These are phyloP conservation scores for Selaginella tamariscina DNA, from an alignment of 75 land plant species.

Conservation along the genomic window DNA sequence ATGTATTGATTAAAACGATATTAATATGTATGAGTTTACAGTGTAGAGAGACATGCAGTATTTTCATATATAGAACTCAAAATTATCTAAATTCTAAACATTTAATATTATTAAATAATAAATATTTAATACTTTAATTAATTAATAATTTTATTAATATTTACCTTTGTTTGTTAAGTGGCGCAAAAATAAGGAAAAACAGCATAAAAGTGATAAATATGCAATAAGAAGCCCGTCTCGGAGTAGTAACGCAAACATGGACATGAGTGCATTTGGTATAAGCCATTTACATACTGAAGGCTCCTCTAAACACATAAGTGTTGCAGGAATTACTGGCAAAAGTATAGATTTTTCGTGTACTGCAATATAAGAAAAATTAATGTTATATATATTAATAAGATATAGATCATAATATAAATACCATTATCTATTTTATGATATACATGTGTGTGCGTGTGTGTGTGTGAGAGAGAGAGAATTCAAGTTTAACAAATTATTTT, in stretches of 20 bases:
- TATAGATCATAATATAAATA: no score
- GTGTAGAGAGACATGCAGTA: no score
- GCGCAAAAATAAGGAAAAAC: slow-evolving; percentile 27
- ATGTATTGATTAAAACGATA: no score
- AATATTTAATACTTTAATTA: no score
- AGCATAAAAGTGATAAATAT: slow-evolving; percentile 47
- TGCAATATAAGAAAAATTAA: slow-evolving; percentile 24
- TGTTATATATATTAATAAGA: background rate
- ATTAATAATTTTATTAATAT: no score
- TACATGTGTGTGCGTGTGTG: no score
- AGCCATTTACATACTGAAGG: slow-evolving; percentile 43
- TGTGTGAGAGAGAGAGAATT: no score
- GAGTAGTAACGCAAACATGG: slow-evolving; percentile 72
- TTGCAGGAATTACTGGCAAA: slow-evolving; percentile 82
- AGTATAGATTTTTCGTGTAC: slow-evolving; percentile 95
- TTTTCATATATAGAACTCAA: no score
- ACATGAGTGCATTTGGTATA: slow-evolving; percentile 38
- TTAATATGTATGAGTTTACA: no score
- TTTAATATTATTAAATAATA: no score
- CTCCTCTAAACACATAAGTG: slow-evolving; percentile 58
- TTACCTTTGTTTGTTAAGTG: background rate
- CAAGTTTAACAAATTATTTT: background rate
- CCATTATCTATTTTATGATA: no score
- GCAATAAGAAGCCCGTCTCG: slow-evolving; percentile 57
- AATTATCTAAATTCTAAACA: no score